Percentiles rank a stretch among this genome's conserved stretches.
These are phyloP conservation scores for Hypoxylon sp. DNA, from an alignment of 2,329 filamentous ascomycete genomes.

Conservation along the genomic window DNA sequence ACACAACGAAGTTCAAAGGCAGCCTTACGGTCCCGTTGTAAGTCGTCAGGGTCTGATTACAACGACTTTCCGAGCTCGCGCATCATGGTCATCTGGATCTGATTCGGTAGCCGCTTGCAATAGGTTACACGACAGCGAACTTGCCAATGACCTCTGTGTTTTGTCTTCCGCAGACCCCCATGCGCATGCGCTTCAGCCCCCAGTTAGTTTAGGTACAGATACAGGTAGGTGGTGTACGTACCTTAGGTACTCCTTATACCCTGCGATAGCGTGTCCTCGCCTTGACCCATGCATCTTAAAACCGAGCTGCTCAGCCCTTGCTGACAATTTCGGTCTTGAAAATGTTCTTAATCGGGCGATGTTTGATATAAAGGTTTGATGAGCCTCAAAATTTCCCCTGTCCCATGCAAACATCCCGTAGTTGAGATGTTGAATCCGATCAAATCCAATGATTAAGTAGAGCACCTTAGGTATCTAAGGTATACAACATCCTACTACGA, in stretches of 20 bases:
- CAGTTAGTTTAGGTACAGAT: too few species aligned
- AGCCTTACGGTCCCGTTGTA: not conserved
- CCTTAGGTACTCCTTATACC: not conserved
- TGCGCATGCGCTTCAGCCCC: not conserved
- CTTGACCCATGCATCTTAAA: not conserved
- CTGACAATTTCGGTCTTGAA: slow-evolving; percentile 19
- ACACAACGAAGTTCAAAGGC: not conserved
- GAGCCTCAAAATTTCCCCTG: not conserved
- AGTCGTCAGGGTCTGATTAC: not conserved
- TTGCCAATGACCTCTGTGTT: not conserved
- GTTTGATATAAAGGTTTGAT: slow-evolving; percentile 24
- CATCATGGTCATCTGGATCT: not conserved
- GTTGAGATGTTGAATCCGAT: not conserved
- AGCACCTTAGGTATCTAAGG: not conserved
- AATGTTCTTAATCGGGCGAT: not conserved
- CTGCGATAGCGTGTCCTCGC: not conserved
- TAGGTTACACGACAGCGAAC: not conserved
- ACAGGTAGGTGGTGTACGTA: slow-evolving; percentile 1
- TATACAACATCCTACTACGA: not conserved
- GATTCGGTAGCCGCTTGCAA: not conserved
- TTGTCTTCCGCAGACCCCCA: slow-evolving; percentile 1
- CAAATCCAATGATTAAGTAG: not conserved
- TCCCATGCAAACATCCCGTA: slow-evolving; percentile 7
- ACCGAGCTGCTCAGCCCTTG: not conserved
- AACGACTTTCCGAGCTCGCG: not conserved